Conservation (phyloP, 1,284 basidiomycete species). For the Hortiboletus rubellus region DNA sequence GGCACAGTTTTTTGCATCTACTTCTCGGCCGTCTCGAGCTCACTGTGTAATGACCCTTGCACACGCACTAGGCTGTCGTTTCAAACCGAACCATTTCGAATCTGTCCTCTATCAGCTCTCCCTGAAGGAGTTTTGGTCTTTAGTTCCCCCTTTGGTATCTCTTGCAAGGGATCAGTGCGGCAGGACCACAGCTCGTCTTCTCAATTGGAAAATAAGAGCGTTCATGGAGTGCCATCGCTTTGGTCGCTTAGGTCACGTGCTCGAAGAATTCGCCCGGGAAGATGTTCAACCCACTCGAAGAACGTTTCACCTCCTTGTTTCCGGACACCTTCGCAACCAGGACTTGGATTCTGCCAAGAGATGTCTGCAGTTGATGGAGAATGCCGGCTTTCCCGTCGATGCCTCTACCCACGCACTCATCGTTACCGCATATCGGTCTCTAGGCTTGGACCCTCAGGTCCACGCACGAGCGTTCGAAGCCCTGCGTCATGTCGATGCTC, state of each 20-base stretch:
- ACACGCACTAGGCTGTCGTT: constrained; percentile 45
- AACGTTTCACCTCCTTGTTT: constrained; percentile 66
- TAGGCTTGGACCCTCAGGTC: constrained; percentile 60
- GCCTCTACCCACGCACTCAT: constrained; percentile 60
- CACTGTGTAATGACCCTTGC: constrained; percentile 49
- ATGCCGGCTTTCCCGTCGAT: constrained; percentile 53
- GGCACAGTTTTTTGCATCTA: constrained; percentile 46
- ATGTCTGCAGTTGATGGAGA: constrained; percentile 54
- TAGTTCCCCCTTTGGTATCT: constrained; percentile 46
- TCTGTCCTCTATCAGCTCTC: constrained; percentile 51
- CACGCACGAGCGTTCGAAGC: constrained; percentile 50
- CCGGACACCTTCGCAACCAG: constrained; percentile 66
- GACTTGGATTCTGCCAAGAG: constrained; percentile 56
- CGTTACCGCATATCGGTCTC: constrained; percentile 53
- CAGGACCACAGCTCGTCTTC: constrained; percentile 50
- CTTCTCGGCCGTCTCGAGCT: constrained; percentile 41
- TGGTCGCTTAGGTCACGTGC: constrained; percentile 42
- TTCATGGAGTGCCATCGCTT: constrained; percentile 54
- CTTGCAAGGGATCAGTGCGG: constrained; percentile 49
- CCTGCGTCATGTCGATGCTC: constrained; percentile 42
- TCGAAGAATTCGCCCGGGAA: constrained; percentile 51
- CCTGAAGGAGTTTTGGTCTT: constrained; percentile 47
- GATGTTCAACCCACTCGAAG: constrained; percentile 51
- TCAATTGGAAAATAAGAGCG: constrained; percentile 69
- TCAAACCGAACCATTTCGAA: constrained; percentile 61